Evolutionary conservation across 2,329 filamentous ascomycete genomes (phyloP).

Genomic region (Trichoderma pleuroti): DNA sequence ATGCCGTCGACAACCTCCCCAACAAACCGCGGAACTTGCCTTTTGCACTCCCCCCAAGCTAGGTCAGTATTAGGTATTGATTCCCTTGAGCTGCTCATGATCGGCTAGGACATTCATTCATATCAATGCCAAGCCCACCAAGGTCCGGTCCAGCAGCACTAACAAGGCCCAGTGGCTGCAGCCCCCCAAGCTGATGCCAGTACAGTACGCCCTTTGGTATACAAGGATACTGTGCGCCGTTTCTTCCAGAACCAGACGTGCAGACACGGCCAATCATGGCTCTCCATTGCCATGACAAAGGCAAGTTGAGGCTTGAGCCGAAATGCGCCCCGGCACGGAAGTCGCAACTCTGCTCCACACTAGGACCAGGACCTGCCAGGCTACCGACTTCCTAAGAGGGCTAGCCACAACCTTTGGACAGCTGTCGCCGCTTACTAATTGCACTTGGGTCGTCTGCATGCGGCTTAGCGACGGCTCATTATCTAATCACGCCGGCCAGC

Average conservation of each 20-base stretch:
- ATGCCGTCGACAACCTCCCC: neutral
- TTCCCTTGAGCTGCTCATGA: neutral
- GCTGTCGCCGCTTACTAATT: neutral
- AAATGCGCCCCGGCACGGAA: slow-evolving; percentile 1
- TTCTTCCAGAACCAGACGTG: neutral
- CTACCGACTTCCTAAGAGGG: neutral
- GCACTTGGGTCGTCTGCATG: neutral
- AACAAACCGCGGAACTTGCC: neutral
- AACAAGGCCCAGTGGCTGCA: too few relatives aligned
- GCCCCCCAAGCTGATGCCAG: too few relatives aligned
- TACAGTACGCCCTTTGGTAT: neutral
- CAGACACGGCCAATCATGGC: neutral
- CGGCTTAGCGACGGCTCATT: neutral
- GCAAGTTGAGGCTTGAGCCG: neutral
- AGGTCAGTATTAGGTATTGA: neutral
- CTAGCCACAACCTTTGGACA: neutral
- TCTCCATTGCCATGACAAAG: neutral
- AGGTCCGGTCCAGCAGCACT: too few relatives aligned
- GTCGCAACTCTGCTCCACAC: neutral
- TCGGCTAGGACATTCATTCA: neutral
- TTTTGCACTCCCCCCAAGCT: neutral
- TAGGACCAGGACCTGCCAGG: neutral
- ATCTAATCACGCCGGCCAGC: neutral
- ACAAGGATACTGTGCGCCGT: neutral
- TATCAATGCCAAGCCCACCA: too few relatives aligned